phyloP scores from a whole-genome alignment of 2,329 filamentous ascomycete species.

The Didymella lethalis region DNA sequence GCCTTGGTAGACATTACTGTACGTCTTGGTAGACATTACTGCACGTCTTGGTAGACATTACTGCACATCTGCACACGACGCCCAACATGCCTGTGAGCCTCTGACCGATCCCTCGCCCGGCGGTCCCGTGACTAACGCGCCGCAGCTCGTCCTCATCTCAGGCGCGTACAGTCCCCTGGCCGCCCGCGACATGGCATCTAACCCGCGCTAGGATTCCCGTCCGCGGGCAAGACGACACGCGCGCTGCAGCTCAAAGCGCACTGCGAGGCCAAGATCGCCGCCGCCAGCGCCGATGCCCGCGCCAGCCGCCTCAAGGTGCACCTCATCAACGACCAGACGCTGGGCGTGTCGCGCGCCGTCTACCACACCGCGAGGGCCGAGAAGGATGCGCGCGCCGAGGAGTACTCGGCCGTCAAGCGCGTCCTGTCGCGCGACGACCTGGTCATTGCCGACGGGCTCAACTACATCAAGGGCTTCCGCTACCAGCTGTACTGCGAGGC shows the following conservation, averaged over 20 bases:
- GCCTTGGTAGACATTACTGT: background rate
- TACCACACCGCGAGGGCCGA: constrained; percentile 81
- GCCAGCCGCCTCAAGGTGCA: constrained; percentile 69
- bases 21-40: background rate
- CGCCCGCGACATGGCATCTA: constrained; percentile 52
- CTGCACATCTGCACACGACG: background rate
- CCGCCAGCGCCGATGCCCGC: constrained; percentile 53
- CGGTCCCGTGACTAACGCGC: constrained; percentile 29
- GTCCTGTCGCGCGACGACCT: constrained; percentile 75
- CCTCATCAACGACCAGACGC: constrained; percentile 75
- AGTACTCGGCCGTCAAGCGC: constrained; percentile 81
- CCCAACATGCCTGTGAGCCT: constrained; percentile 40
- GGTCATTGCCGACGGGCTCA: constrained; percentile 79
- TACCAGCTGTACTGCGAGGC: constrained; percentile 88
- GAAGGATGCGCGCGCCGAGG: constrained; percentile 79
- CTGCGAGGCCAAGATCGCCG: constrained; percentile 66
- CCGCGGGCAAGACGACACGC: constrained; percentile 69
- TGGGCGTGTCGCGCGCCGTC: constrained; percentile 73
- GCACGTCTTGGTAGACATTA: too few species aligned
- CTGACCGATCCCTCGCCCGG: constrained; percentile 22
- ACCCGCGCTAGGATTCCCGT: constrained; percentile 70
- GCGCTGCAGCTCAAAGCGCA: constrained; percentile 70
- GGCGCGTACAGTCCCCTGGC: constrained; percentile 19
- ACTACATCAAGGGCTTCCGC: constrained; percentile 90
- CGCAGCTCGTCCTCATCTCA: constrained; percentile 67